Evolutionary conservation across 345 rosid species (phyloP).

Genomic region (Capsella bursapastoris): DNA sequence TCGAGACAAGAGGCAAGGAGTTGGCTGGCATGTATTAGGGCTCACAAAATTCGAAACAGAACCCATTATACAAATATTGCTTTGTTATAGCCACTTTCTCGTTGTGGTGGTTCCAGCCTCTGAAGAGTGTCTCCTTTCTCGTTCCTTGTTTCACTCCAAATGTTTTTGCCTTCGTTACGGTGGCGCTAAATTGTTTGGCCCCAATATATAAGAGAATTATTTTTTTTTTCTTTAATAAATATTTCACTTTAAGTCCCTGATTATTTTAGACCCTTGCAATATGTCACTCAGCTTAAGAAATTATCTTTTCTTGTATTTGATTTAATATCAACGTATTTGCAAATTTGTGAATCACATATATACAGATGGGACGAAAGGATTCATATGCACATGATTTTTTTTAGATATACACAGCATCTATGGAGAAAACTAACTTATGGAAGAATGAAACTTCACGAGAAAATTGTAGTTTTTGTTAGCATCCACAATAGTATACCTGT

Average conservation of each 20-base stretch:
- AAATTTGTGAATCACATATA: conserved; percentile 9
- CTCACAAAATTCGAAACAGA: conserved; percentile 43
- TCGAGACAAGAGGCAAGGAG: conserved; percentile 43
- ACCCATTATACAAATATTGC: conserved; percentile 38
- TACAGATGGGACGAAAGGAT: conserved; percentile 11
- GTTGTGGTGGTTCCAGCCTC: conserved; percentile 20
- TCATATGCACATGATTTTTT: not conserved
- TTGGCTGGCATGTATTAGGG: conserved; percentile 38
- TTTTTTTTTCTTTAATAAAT: not conserved
- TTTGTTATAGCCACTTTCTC: conserved; percentile 9
- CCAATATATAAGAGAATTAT: not conserved
- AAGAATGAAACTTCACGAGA: conserved; percentile 7
- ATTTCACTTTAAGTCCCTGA: conserved; percentile 10
- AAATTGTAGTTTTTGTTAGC: conserved; percentile 20
- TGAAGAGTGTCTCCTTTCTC: not conserved
- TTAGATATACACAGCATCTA: conserved; percentile 9
- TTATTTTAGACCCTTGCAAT: conserved; percentile 5
- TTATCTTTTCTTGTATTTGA: not conserved
- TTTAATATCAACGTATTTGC: conserved; percentile 10
- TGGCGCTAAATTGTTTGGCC: conserved; percentile 23
- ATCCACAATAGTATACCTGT: conserved; percentile 38
- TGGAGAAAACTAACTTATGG: conserved; percentile 6
- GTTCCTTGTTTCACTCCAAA: not conserved
- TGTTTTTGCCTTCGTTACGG: not conserved
- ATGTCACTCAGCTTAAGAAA: conserved; percentile 17